Conservation (phyloP, 2,329 filamentous ascomycete genomes). For the Pochonia chlamydosporia region DNA sequence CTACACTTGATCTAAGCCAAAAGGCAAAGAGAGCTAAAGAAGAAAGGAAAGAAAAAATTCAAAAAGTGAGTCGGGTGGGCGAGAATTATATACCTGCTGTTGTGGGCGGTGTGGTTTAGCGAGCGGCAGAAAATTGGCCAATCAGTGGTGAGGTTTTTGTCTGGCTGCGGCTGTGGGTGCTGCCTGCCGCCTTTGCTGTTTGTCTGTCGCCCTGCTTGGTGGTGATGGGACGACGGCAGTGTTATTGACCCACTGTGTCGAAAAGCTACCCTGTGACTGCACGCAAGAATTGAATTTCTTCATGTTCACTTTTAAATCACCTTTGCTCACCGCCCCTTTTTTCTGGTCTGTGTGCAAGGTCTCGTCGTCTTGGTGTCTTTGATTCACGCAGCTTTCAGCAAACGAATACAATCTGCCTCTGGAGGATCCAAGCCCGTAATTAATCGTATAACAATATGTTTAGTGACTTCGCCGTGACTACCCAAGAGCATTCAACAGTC, state of each 20-base stretch:
- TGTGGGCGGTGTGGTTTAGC: slow-evolving; percentile 7
- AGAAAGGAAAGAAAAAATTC: slow-evolving; percentile 24
- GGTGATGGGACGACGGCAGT: too few species aligned
- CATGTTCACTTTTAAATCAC: too few species aligned
- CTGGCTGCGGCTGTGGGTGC: not conserved
- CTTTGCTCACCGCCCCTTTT: too few species aligned
- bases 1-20: slow-evolving; percentile 90
- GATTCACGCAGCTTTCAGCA: too few species aligned
- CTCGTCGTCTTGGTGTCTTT: too few species aligned
- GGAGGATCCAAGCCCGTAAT: too few species aligned
- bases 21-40: slow-evolving; percentile 43
- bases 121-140: slow-evolving; percentile 8
- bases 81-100: slow-evolving; percentile 18
- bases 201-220: not conserved
- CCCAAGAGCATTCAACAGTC: not conserved
- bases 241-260: too few species aligned
- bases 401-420: too few species aligned
- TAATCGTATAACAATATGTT: not conserved
- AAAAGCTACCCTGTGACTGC: too few species aligned
- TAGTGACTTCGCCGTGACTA: not conserved
- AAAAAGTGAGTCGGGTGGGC: slow-evolving; percentile 5
- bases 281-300: too few species aligned
- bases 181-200: not conserved
- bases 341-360: too few species aligned
- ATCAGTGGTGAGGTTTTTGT: not conserved